These are phyloP conservation scores for Gaultheria prostrata DNA, from an alignment of 148 eudicot species.

Conservation along the genomic window DNA sequence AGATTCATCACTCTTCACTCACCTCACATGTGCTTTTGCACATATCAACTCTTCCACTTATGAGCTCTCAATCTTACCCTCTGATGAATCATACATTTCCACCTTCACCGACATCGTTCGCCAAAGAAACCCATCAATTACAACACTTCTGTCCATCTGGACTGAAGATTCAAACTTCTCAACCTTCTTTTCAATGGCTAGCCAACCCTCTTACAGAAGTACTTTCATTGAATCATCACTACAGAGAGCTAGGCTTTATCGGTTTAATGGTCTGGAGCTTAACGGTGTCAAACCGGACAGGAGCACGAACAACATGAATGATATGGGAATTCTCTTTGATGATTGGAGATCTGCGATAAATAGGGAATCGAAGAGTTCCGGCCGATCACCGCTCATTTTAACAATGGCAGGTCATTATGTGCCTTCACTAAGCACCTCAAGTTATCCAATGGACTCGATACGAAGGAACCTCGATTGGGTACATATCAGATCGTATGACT, in stretches of 20 bases:
- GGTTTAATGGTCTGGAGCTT: constrained; percentile 40
- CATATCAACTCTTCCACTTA: constrained; percentile 22
- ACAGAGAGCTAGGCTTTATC: constrained; percentile 28
- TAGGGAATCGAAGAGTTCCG: neutral
- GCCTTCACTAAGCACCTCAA: constrained; percentile 10
- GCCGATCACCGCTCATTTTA: constrained; percentile 13
- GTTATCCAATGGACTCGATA: constrained; percentile 30
- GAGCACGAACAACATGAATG: constrained; percentile 17
- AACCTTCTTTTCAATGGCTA: constrained; percentile 13
- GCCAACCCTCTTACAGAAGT: constrained; percentile 21
- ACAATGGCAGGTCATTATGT: constrained; percentile 24
- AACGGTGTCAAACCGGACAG: constrained; percentile 8
- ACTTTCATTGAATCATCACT: constrained; percentile 41
- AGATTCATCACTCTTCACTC: constrained; percentile 32
- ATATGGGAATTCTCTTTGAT: constrained; percentile 31
- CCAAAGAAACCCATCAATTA: constrained; percentile 24
- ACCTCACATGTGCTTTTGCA: constrained; percentile 28
- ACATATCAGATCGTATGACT: constrained; percentile 32
- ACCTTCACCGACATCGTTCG: constrained; percentile 25
- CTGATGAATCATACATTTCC: constrained; percentile 22
- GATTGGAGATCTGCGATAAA: constrained; percentile 38
- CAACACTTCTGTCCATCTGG: constrained; percentile 27
- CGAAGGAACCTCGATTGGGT: constrained; percentile 39
- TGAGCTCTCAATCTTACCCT: constrained; percentile 16
- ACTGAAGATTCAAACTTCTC: constrained; percentile 11